These are phyloP conservation scores for Silene noctiflora DNA, from an alignment of 179 eudicot genomes.

Conservation along the genomic window DNA sequence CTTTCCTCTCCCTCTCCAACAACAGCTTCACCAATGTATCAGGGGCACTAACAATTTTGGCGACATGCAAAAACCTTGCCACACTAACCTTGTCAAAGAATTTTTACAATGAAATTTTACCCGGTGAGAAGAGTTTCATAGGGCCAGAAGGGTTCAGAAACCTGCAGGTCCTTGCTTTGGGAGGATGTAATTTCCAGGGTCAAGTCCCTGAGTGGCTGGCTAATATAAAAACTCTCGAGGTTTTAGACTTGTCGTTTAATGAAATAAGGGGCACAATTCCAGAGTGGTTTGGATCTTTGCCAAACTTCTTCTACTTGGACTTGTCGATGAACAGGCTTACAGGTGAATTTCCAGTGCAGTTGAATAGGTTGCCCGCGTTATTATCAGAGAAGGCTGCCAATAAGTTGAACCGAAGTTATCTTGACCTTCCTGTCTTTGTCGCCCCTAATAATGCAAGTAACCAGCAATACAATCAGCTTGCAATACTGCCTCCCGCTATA, in stretches of 20 bases:
- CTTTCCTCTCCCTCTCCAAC: conserved; percentile 73
- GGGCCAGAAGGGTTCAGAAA: conserved; percentile 41
- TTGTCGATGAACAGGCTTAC: conserved; percentile 52
- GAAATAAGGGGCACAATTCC: conserved; percentile 57
- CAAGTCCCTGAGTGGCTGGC: conserved; percentile 62
- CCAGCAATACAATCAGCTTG: conserved; percentile 78
- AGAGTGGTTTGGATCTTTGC: conserved; percentile 54
- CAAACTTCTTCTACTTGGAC: conserved; percentile 75
- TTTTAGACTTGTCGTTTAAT: conserved; percentile 74
- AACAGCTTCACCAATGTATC: conserved; percentile 66
- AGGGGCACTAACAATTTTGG: conserved; percentile 45
- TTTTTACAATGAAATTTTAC: conserved; percentile 55
- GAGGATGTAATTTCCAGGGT: conserved; percentile 66
- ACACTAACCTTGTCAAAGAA: conserved; percentile 59
- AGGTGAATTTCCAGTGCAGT: conserved; percentile 58
- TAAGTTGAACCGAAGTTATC: conserved; percentile 44
- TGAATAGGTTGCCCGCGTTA: conserved; percentile 46
- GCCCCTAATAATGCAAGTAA: conserved; percentile 60
- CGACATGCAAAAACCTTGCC: conserved; percentile 53
- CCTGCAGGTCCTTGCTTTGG: conserved; percentile 66
- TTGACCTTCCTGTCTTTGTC: conserved; percentile 82
- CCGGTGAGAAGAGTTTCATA: conserved; percentile 35
- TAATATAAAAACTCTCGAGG: conserved; percentile 55
- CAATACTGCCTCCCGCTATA: conserved; percentile 74
- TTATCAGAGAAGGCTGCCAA: conserved; percentile 39